A percentile compares a stretch with the other conserved stretches of the same genome.
These are phyloP conservation scores for Suillus decipiens DNA, from an alignment of 768 basidiomycete species.

Conservation along the genomic window DNA sequence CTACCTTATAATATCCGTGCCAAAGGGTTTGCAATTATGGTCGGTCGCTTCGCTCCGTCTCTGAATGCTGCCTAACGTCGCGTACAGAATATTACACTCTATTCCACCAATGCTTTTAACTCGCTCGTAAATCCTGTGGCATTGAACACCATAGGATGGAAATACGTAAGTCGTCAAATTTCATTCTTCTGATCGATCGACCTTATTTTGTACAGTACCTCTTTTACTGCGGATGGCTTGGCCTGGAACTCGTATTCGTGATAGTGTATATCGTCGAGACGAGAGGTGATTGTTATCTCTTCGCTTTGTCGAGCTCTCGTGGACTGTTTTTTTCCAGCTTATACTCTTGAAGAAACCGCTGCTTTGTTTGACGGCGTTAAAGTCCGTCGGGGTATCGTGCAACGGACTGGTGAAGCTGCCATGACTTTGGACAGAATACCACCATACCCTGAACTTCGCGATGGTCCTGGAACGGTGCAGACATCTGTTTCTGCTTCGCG, in stretches of 20 bases:
- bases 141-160: conserved; percentile 51
- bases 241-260: conserved; percentile 61
- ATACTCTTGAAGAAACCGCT: conserved; percentile 74
- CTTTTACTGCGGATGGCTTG: conserved; percentile 66
- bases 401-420: conserved; percentile 54
- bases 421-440: conserved; percentile 24
- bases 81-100: conserved; percentile 59
- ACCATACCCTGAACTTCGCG: background rate
- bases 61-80: background rate
- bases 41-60: conserved; percentile 28
- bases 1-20: conserved; percentile 79
- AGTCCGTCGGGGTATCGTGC: conserved; percentile 41
- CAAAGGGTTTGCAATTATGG: conserved; percentile 78
- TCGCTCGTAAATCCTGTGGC: conserved; percentile 83
- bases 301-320: conserved; percentile 14
- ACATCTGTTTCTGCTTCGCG: background rate
- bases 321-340: conserved; percentile 35
- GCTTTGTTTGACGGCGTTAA: conserved; percentile 63
- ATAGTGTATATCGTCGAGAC: conserved; percentile 60
- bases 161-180: conserved; percentile 35
- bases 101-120: conserved; percentile 72
- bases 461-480: background rate
- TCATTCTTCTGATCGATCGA: background rate
- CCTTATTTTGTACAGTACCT: conserved; percentile 41
- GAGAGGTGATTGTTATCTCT: conserved; percentile 42